A percentile compares a stretch with the other conserved stretches of the same genome.
These are phyloP conservation scores for Crithidia fasciculata DNA, from an alignment of 208 protist species.

Conservation along the genomic window DNA sequence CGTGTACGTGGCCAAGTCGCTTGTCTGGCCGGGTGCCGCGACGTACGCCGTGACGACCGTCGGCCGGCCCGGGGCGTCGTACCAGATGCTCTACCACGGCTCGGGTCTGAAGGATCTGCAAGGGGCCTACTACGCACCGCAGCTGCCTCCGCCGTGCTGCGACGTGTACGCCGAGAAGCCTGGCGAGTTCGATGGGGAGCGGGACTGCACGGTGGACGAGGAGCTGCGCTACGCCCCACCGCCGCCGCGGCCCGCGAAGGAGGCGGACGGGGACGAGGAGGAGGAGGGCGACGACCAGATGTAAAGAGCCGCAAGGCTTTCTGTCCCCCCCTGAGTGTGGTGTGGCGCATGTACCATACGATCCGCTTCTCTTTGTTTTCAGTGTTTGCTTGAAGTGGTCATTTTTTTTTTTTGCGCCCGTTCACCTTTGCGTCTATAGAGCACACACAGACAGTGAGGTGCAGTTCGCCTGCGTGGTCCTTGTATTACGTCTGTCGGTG, in stretches of 20 bases:
- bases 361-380: no score
- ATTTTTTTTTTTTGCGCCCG: no score
- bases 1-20: conserved; percentile 81
- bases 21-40: conserved; percentile 87
- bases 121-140: conserved; percentile 67
- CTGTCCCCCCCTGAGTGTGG: no score
- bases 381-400: no score
- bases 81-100: conserved; percentile 85
- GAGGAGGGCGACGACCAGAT: conserved; percentile 50
- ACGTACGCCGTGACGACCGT: conserved; percentile 75
- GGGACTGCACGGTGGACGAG: conserved; percentile 87
- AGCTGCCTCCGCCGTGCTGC: conserved; percentile 71
- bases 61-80: conserved; percentile 74
- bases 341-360: no score
- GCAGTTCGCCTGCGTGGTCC: no score
- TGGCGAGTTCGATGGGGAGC: conserved; percentile 67
- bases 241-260: conserved; percentile 52
- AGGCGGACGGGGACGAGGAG: conserved; percentile 77
- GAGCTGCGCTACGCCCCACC: conserved; percentile 85
- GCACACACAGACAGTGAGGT: no score
- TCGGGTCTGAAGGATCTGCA: conserved; percentile 84
- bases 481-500: no score
- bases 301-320: neutral
- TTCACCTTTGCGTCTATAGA: no score
- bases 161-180: conserved; percentile 76